Conservation (phyloP, 1,139 yeast species). For the Kazachstania sp. region DNA sequence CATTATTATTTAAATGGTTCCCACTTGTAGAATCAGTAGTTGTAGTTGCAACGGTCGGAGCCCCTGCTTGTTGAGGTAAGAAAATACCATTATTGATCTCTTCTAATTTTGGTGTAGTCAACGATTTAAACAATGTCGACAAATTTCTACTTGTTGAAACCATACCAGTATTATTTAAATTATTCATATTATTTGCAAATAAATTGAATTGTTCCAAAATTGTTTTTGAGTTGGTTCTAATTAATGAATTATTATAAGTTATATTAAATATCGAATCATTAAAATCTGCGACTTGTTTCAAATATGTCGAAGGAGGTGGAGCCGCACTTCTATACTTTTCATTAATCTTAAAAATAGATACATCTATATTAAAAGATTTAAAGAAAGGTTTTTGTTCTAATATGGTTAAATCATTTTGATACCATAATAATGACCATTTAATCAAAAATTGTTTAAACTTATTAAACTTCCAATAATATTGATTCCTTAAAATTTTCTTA, state of each 20-base stretch:
- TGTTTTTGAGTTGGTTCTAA: slow-evolving; percentile 18
- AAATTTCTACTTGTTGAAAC: slow-evolving; percentile 4
- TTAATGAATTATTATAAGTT: slow-evolving; percentile 5
- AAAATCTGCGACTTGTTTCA: slow-evolving; percentile 3
- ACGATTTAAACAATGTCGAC: slow-evolving; percentile 6
- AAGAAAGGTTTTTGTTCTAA: slow-evolving; percentile 5
- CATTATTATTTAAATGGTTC: not conserved
- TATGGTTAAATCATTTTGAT: slow-evolving; percentile 10
- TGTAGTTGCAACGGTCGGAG: not conserved
- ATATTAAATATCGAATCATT: not conserved
- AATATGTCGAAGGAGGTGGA: not conserved
- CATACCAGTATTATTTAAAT: not conserved
- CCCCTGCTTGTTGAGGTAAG: not conserved
- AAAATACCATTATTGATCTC: slow-evolving; percentile 2
- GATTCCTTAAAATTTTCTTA: slow-evolving; percentile 2
- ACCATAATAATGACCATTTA: slow-evolving; percentile 27
- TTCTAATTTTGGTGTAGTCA: slow-evolving; percentile 1
- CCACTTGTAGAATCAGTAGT: not conserved
- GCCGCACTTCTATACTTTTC: not conserved
- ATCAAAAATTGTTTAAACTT: slow-evolving; percentile 20
- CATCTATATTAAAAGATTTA: slow-evolving; percentile 6
- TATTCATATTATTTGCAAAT: slow-evolving; percentile 8
- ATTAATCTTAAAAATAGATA: not conserved
- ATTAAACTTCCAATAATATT: slow-evolving; percentile 13
- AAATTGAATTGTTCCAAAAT: slow-evolving; percentile 26